Evolutionary conservation across 1,139 yeast species (phyloP).

Genomic region (Scheffersomyces lignicola): DNA sequence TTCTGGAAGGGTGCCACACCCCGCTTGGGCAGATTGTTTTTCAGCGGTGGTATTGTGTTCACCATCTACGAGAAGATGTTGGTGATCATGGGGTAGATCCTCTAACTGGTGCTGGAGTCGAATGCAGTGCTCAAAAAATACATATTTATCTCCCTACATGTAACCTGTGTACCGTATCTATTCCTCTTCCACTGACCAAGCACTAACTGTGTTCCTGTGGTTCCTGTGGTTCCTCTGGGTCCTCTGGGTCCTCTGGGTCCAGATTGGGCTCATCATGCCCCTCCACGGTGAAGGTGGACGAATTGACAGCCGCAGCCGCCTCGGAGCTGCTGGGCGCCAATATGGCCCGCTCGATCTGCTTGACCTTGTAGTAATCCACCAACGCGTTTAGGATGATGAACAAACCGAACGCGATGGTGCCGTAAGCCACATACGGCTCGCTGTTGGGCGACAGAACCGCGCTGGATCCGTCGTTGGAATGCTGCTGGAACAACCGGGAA

Average conservation of each 20-base stretch:
- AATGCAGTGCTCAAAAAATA: too few relatives aligned
- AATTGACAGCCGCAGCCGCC: slow-evolving; percentile 7
- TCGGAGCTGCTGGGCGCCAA: slow-evolving; percentile 39
- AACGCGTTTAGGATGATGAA: slow-evolving; percentile 66
- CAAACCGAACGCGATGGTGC: slow-evolving; percentile 66
- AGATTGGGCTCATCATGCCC: not conserved
- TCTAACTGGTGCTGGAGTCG: too few relatives aligned
- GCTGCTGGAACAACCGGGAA: slow-evolving; percentile 25
- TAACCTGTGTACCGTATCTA: too few relatives aligned
- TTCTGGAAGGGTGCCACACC: slow-evolving; percentile 99
- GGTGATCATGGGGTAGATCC: slow-evolving; percentile 43
- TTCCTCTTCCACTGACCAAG: too few relatives aligned
- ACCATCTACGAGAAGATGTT: slow-evolving; percentile 91
- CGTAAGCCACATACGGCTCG: slow-evolving; percentile 54
- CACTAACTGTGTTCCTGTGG: too few relatives aligned
- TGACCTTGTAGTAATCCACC: slow-evolving; percentile 72
- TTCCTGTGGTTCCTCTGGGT: not conserved
- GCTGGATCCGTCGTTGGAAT: slow-evolving; percentile 10
- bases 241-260: slow-evolving; percentile 2
- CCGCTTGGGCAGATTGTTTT: slow-evolving; percentile 82
- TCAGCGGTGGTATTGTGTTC: slow-evolving; percentile 95
- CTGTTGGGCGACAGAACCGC: slow-evolving; percentile 13
- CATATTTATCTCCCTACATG: too few relatives aligned
- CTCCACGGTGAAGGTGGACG: slow-evolving; percentile 8
- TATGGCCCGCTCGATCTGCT: slow-evolving; percentile 68